Conservation (phyloP, 148 eudicot genomes). For the Dysphania ambrosioides region DNA sequence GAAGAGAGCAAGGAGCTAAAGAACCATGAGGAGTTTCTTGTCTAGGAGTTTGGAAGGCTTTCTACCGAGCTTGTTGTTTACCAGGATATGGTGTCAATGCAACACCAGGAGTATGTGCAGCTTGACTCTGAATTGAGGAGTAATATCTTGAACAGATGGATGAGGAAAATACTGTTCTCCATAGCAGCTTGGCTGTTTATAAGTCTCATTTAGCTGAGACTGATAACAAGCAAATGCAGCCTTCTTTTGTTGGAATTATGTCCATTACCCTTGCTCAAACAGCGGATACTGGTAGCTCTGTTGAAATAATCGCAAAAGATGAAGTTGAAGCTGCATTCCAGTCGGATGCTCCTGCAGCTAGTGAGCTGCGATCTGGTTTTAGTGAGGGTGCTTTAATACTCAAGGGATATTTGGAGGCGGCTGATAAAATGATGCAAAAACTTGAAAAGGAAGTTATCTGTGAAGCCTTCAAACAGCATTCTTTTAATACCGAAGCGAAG, state of each 20-base stretch:
- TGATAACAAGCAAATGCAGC: slow-evolving; percentile 26
- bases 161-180: slow-evolving; percentile 51
- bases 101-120: slow-evolving; percentile 41
- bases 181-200: slow-evolving; percentile 40
- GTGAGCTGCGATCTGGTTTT: slow-evolving; percentile 30
- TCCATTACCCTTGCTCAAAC: slow-evolving; percentile 12
- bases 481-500: slow-evolving; percentile 44
- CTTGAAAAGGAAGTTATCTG: slow-evolving; percentile 59
- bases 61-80: slow-evolving; percentile 37
- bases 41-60: slow-evolving; percentile 41
- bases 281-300: slow-evolving; percentile 26
- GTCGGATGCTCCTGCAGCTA: slow-evolving; percentile 14
- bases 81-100: slow-evolving; percentile 41
- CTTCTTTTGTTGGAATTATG: slow-evolving; percentile 30
- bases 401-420: slow-evolving; percentile 54
- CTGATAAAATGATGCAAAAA: slow-evolving; percentile 41
- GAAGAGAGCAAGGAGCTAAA: slow-evolving; percentile 42
- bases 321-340: slow-evolving; percentile 10
- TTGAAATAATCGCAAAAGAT: slow-evolving; percentile 15
- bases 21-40: slow-evolving; percentile 32
- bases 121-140: slow-evolving; percentile 47
- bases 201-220: slow-evolving; percentile 35
- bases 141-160: slow-evolving; percentile 47
- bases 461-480: slow-evolving; percentile 56
- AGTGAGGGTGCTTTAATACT: slow-evolving; percentile 34